Percentiles rank a stretch among this genome's conserved stretches.
Evolutionary conservation across 495 filamentous ascomycete genomes (phyloP).

Genomic region (Neurospora cerealis): DNA sequence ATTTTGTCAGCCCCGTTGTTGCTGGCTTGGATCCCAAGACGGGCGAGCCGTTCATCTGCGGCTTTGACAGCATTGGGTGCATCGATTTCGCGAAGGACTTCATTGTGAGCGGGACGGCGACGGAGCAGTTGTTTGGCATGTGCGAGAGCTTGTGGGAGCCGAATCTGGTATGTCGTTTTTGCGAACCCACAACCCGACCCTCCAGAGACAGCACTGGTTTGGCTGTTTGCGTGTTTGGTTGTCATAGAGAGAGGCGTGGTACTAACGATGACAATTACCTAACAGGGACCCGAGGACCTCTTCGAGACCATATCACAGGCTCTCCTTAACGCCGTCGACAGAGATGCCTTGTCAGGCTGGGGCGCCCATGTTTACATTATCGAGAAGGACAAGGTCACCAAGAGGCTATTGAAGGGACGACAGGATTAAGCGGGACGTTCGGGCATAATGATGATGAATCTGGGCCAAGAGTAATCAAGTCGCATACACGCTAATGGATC

Average conservation of each 20-base stretch:
- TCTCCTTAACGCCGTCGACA: conserved; percentile 89
- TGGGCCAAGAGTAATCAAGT: neutral
- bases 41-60: conserved; percentile 93
- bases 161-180: conserved; percentile 57
- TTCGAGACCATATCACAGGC: conserved; percentile 98
- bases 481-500: neutral
- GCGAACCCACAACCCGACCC: neutral
- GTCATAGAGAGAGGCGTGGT: neutral
- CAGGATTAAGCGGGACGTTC: conserved; percentile 35
- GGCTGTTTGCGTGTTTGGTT: neutral
- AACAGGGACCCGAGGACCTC: conserved; percentile 77
- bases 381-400: conserved; percentile 99
- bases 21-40: conserved; percentile 89
- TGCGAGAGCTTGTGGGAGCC: conserved; percentile 99
- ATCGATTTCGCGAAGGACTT: conserved; percentile 99
- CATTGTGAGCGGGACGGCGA: conserved; percentile 92
- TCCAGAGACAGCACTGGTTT: too few species aligned
- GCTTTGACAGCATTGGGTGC: conserved; percentile 98
- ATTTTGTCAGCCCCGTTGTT: conserved; percentile 88
- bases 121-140: conserved; percentile 95
- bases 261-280: neutral
- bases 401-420: conserved; percentile 88
- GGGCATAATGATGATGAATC: neutral
- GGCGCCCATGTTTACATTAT: conserved; percentile 98
- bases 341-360: conserved; percentile 95